A percentile compares a stretch with the other conserved stretches of the same genome.
phyloP scores from a whole-genome alignment of 2,329 filamentous ascomycete genomes.

The Penicillium sp. region DNA sequence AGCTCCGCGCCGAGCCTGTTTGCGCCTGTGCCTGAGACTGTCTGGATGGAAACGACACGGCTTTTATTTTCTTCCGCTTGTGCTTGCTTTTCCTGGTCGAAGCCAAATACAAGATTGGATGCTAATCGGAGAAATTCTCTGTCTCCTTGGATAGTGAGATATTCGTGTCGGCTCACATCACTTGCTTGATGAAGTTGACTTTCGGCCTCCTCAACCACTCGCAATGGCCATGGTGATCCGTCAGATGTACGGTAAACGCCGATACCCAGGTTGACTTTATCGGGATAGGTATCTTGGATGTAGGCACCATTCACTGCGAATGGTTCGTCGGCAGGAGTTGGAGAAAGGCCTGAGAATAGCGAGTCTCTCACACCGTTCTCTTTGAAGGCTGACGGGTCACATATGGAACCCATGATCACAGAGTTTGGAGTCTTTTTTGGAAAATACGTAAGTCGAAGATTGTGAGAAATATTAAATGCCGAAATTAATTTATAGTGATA shows the following conservation, averaged over 20 bases:
- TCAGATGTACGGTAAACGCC: slow-evolving; percentile 90
- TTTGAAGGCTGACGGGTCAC: background rate
- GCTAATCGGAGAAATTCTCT: slow-evolving; percentile 79
- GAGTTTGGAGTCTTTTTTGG: background rate
- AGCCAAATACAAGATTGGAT: slow-evolving; percentile 73
- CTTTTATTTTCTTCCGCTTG: slow-evolving; percentile 48
- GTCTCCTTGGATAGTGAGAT: slow-evolving; percentile 88
- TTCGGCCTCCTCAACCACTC: slow-evolving; percentile 79
- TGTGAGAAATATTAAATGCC: background rate
- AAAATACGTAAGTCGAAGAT: background rate
- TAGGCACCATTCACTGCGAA: slow-evolving; percentile 48
- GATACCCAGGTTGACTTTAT: slow-evolving; percentile 91
- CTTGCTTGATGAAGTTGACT: slow-evolving; percentile 72
- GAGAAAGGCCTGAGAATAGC: slow-evolving; percentile 18
- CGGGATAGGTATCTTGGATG: slow-evolving; percentile 62
- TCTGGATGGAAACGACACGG: slow-evolving; percentile 71
- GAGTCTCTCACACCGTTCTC: slow-evolving; percentile 3
- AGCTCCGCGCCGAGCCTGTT: slow-evolving; percentile 88
- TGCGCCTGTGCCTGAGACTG: slow-evolving; percentile 92
- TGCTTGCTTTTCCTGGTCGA: slow-evolving; percentile 5
- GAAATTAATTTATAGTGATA: background rate
- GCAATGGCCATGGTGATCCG: slow-evolving; percentile 91
- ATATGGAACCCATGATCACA: background rate
- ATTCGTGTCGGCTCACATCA: slow-evolving; percentile 90
- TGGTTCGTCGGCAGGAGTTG: slow-evolving; percentile 23